Evolutionary conservation across 768 basidiomycete species (phyloP), one percentile per base, ranked within the genome.

Genomic region (Hericium erinaceus): DNA sequence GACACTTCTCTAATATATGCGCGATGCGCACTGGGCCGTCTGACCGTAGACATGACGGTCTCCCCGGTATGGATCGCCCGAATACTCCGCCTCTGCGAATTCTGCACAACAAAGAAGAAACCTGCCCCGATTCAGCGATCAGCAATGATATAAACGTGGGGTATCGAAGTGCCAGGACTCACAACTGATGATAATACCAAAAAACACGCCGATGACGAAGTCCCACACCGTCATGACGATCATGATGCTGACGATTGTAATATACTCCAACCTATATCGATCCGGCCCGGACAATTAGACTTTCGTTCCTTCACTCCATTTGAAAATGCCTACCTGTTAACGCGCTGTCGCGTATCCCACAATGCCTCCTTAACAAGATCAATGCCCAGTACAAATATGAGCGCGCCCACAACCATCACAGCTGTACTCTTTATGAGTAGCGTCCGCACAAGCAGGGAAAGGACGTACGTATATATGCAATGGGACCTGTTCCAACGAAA

Each of bases 51-150:
- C 69, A 92, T 83, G 0, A 88, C 87, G 0, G 85, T 80, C 53
- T 90, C 84, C 0, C 95, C 95, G 2, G 85, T 86, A 68, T 90
- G 85, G 39, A 92, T 77, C 0, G 85, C 80, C 9, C 95, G 83
- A 59, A 99, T 93, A 61, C 92, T 92, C 48, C 81, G 73, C 15
- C 91, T 71, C 64, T 87, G 88, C 0, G 94, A 97, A 58, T 90
- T 95, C 65, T 95, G 92, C 2, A 98, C 79, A n/a, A 99, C 95
- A 66, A 99, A 99, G 74, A 95, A 97, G 70, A 98, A 77, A 65
- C 87, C 90, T 91, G 57, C 18, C n/a, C 9, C 16, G 15, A 46
- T 13, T 7, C 44, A n/a, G 8, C 44, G 15, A 46, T 41, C 9
- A 53, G 11, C 41, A 15, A 55, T 13, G 9, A 28, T 11, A 16